Percentiles rank a stretch among this genome's conserved stretches.
Evolutionary conservation across 805 yeast species (phyloP).

Genomic region (Saccharomycopsis amapae): DNA sequence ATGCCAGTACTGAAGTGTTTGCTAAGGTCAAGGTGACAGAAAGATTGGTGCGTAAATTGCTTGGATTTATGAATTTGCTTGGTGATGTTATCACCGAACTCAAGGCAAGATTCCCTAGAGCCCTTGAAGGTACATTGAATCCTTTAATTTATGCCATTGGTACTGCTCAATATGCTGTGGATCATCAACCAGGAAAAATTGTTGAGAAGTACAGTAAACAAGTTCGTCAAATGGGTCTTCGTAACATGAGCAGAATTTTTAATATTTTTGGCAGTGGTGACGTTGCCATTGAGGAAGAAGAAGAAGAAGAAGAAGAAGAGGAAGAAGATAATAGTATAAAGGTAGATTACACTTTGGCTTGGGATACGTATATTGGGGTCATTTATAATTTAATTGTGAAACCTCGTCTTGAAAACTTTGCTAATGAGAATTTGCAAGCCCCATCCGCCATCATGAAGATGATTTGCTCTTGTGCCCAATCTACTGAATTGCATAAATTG

Average conservation of each 20-base stretch:
- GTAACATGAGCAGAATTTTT: constrained; percentile 53
- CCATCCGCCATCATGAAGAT: constrained; percentile 70
- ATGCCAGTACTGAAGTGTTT: not conserved
- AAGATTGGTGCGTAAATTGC: constrained; percentile 39
- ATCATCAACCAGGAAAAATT: constrained; percentile 23
- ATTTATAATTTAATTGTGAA: constrained; percentile 49
- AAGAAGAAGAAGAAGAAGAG: not conserved
- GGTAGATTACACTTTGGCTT: constrained; percentile 31
- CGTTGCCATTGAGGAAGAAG: not conserved
- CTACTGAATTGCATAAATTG: constrained; percentile 40
- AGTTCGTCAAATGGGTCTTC: constrained; percentile 62
- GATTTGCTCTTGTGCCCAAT: constrained; percentile 51
- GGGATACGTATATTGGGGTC: constrained; percentile 45
- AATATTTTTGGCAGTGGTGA: constrained; percentile 37
- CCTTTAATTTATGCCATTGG: constrained; percentile 53
- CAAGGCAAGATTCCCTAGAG: constrained; percentile 47
- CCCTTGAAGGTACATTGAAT: constrained; percentile 42
- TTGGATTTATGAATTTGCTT: constrained; percentile 61
- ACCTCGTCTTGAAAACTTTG: constrained; percentile 64
- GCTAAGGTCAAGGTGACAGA: constrained; percentile 23
- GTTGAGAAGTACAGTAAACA: constrained; percentile 43
- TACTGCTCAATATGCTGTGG: constrained; percentile 42
- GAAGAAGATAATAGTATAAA: not conserved
- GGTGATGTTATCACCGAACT: constrained; percentile 49
- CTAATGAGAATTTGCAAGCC: constrained; percentile 72